These are phyloP conservation scores for Podospora sp. DNA, from an alignment of 495 filamentous ascomycete genomes.

Conservation along the genomic window DNA sequence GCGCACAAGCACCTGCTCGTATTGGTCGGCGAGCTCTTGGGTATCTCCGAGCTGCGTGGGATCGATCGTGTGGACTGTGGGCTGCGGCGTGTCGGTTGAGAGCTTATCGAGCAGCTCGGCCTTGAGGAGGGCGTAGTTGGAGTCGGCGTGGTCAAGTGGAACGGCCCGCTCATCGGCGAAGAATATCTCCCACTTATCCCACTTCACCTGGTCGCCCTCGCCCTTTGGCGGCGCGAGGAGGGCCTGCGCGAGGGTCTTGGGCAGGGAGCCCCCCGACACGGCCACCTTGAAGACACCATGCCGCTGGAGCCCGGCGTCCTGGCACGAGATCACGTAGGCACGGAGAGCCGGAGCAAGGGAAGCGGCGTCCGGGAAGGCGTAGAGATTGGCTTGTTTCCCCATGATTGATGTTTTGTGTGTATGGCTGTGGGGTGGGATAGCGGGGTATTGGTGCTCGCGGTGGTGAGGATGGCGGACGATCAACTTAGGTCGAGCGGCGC, in stretches of 20 bases:
- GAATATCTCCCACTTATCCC: slow-evolving; percentile 94
- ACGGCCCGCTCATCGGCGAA: slow-evolving; percentile 97
- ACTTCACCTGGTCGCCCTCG: slow-evolving; percentile 67
- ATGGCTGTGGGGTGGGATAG: not conserved
- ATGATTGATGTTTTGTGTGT: slow-evolving; percentile 46
- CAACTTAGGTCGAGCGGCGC: not conserved
- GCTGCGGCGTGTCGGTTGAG: slow-evolving; percentile 62
- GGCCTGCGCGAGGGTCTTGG: slow-evolving; percentile 76
- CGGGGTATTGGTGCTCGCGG: not conserved
- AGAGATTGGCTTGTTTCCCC: slow-evolving; percentile 81
- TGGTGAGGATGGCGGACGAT: not conserved
- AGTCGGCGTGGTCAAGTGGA: slow-evolving; percentile 86
- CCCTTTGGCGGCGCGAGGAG: slow-evolving; percentile 67
- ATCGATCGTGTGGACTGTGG: slow-evolving; percentile 79
- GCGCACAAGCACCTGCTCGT: slow-evolving; percentile 84
- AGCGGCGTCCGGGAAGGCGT: slow-evolving; percentile 69
- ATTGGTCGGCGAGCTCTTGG: slow-evolving; percentile 90
- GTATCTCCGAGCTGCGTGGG: slow-evolving; percentile 70
- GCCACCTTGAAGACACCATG: slow-evolving; percentile 87
- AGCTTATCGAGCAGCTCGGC: slow-evolving; percentile 86
- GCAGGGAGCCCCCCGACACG: slow-evolving; percentile 93
- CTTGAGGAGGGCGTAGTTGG: slow-evolving; percentile 89
- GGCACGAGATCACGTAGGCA: slow-evolving; percentile 75
- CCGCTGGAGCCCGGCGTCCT: slow-evolving; percentile 75
- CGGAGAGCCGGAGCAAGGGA: slow-evolving; percentile 74